Conservation (phyloP, 2,329 filamentous ascomycete species). For the Sclerotiophoma versabilis region DNA sequence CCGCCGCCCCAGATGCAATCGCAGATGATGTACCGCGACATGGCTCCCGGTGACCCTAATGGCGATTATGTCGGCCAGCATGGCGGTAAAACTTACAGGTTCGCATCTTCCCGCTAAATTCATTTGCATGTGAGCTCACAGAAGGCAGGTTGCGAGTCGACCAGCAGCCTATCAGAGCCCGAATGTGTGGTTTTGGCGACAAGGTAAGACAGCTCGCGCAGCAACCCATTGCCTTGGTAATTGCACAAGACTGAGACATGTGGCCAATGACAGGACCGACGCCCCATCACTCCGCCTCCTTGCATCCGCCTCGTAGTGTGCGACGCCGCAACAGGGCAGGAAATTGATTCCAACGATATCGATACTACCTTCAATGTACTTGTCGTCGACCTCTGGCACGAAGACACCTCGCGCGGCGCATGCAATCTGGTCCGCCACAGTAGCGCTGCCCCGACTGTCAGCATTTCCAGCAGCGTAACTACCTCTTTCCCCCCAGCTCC, state of each 20-base stretch:
- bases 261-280: constrained; percentile 71
- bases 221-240: constrained; percentile 23
- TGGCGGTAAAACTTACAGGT: constrained; percentile 25
- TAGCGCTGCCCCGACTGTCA: constrained; percentile 67
- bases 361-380: constrained; percentile 73
- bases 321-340: constrained; percentile 76
- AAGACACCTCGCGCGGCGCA: constrained; percentile 66
- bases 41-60: constrained; percentile 1
- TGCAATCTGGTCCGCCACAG: constrained; percentile 71
- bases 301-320: constrained; percentile 85
- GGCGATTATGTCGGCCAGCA: constrained; percentile 20
- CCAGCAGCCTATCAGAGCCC: constrained; percentile 89
- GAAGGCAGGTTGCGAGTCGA: constrained; percentile 70
- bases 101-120: neutral
- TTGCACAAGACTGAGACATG: constrained; percentile 33
- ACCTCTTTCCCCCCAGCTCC: constrained; percentile 73
- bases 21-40: constrained; percentile 5
- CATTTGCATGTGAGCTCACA: constrained; percentile 49
- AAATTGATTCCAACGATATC: constrained; percentile 80
- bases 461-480: constrained; percentile 81
- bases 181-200: constrained; percentile 99
- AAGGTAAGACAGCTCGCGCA: constrained; percentile 67
- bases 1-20: constrained; percentile 14
- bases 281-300: constrained; percentile 94
- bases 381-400: constrained; percentile 73